phyloP scores from a whole-genome alignment of 139 green algal genomes.

The Volvox africanus region DNA sequence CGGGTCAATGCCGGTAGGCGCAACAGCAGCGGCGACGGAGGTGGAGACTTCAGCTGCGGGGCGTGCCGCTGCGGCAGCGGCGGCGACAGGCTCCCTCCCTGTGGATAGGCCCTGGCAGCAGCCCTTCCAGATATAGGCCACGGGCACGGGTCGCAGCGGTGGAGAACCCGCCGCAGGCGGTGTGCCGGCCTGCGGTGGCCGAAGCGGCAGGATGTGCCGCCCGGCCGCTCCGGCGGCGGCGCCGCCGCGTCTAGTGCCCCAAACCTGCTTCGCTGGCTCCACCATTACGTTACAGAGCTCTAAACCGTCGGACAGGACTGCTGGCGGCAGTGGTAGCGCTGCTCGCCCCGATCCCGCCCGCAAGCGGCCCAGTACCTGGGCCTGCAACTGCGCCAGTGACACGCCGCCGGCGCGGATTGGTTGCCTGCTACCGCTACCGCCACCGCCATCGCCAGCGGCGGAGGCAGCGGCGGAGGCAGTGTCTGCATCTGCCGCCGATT shows the following conservation, averaged over 20 bases:
- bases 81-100: background rate
- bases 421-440: too few species aligned
- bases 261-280: background rate
- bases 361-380: background rate
- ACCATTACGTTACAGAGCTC: constrained; percentile 41
- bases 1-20: background rate
- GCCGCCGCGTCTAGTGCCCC: background rate
- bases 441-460: too few species aligned
- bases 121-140: background rate
- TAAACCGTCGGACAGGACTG: background rate
- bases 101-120: background rate
- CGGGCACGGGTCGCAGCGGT: background rate
- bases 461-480: background rate
- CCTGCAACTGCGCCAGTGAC: background rate
- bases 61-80: background rate
- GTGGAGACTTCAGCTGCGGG: background rate
- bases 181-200: background rate
- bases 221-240: background rate
- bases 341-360: constrained; percentile 12
- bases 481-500: background rate
- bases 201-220: background rate
- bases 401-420: background rate
- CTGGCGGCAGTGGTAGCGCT: constrained; percentile 30
- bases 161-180: background rate
- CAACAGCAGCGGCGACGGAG: background rate